Conservation (phyloP, 1,284 basidiomycete genomes). For the Calocybe gambosa region DNA sequence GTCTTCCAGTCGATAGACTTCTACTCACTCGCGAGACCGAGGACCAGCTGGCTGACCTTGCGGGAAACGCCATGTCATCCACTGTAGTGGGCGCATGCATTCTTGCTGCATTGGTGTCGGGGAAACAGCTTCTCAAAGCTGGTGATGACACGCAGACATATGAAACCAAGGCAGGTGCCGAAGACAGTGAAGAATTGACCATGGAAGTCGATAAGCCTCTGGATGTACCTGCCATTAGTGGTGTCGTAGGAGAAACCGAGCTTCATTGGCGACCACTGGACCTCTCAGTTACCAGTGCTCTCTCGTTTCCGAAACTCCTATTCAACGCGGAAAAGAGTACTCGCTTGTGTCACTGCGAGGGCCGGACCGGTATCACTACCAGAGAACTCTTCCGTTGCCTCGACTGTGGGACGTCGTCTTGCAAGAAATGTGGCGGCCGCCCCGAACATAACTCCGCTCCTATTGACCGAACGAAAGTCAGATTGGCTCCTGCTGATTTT, state of each 20-base stretch:
- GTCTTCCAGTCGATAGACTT: constrained; percentile 87
- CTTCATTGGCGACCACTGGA: constrained; percentile 62
- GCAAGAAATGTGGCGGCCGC: constrained; percentile 82
- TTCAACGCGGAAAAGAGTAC: constrained; percentile 63
- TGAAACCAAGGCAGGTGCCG: constrained; percentile 47
- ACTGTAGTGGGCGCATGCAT: constrained; percentile 93
- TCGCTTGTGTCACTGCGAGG: constrained; percentile 86
- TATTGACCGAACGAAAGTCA: constrained; percentile 45
- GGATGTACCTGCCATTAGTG: constrained; percentile 28
- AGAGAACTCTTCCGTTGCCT: constrained; percentile 66
- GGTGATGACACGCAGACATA: constrained; percentile 60
- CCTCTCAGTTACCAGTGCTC: constrained; percentile 49
- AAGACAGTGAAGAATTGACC: constrained; percentile 31
- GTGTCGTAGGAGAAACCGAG: constrained; percentile 66
- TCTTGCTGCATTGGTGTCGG: constrained; percentile 72
- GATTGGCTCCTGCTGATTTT: constrained; percentile 68
- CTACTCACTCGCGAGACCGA: constrained; percentile 89
- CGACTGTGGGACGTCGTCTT: constrained; percentile 78
- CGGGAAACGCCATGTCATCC: constrained; percentile 96
- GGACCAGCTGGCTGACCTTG: constrained; percentile 90
- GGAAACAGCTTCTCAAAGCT: constrained; percentile 56
- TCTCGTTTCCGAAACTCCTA: constrained; percentile 55
- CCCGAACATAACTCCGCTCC: constrained; percentile 76
- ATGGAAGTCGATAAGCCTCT: constrained; percentile 43
- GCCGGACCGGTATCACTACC: constrained; percentile 71